Percentiles rank a stretch among this genome's conserved stretches.
phyloP scores from a whole-genome alignment of 176 grass and related monocot species.

The Canna indica region DNA sequence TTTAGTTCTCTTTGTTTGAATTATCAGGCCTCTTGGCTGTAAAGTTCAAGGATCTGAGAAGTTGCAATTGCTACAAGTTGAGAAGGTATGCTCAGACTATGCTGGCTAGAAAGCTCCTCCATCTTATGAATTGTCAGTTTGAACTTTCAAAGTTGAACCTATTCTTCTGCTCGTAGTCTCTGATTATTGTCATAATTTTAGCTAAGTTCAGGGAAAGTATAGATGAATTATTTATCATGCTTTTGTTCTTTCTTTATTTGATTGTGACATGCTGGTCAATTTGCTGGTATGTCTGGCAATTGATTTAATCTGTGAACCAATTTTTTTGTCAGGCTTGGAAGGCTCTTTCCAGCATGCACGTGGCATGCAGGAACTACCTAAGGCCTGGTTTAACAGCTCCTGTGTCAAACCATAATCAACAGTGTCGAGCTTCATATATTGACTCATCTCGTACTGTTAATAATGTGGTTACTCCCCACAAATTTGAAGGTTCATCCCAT shows the following conservation, averaged over 20 bases:
- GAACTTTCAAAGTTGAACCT: neutral
- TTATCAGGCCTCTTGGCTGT: constrained; percentile 41
- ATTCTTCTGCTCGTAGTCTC: constrained; percentile 1
- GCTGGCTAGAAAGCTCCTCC: neutral
- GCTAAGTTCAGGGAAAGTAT: neutral
- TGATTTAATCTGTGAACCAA: neutral
- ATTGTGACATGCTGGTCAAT: constrained; percentile 1
- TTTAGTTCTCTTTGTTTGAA: constrained; percentile 2
- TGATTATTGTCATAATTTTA: neutral
- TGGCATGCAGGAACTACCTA: constrained; percentile 56
- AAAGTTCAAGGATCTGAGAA: constrained; percentile 41
- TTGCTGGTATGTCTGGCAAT: neutral
- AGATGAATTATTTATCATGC: neutral
- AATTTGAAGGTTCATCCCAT: constrained; percentile 16
- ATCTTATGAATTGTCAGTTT: neutral
- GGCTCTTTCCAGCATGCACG: constrained; percentile 50
- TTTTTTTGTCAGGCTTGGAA: constrained; percentile 56
- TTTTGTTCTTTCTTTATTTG: neutral
- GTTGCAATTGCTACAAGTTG: constrained; percentile 42
- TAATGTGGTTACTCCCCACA: constrained; percentile 21
- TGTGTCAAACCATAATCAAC: constrained; percentile 21
- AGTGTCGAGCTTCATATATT: constrained; percentile 14
- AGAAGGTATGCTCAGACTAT: constrained; percentile 44
- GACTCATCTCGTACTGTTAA: constrained; percentile 28
- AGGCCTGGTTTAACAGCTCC: constrained; percentile 75